These are phyloP conservation scores for Saccharum hybrid DNA, from an alignment of 202 grass and related monocot species.

Conservation along the genomic window DNA sequence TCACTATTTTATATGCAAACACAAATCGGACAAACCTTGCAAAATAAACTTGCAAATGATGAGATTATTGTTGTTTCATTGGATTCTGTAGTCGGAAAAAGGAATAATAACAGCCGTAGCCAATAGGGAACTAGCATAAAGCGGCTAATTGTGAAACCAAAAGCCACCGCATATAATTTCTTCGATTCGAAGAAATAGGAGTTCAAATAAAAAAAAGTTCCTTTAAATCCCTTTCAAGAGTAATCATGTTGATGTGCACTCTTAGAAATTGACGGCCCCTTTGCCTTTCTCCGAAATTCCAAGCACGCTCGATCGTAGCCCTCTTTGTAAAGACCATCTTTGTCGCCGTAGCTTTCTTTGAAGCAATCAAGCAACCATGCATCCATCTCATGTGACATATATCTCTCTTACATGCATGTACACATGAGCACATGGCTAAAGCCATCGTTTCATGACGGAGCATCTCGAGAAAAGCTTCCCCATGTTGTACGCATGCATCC, in stretches of 20 bases:
- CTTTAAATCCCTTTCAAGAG: neutral
- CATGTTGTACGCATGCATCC: slow-evolving; percentile 1
- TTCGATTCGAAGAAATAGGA: neutral
- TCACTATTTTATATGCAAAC: too few relatives aligned
- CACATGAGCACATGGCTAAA: slow-evolving; percentile 17
- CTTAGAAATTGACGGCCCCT: neutral
- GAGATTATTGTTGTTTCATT: too few relatives aligned
- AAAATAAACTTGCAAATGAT: too few relatives aligned
- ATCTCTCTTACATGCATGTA: neutral
- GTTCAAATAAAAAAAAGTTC: neutral
- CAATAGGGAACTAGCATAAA: too few relatives aligned
- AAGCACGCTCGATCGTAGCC: neutral
- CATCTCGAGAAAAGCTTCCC: slow-evolving; percentile 26
- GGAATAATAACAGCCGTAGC: too few relatives aligned
- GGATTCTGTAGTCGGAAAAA: too few relatives aligned
- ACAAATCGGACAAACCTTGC: too few relatives aligned
- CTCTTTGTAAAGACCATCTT: slow-evolving; percentile 12
- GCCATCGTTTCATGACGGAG: slow-evolving; percentile 13
- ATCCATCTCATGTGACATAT: neutral
- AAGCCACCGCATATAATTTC: neutral
- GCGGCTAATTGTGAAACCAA: neutral
- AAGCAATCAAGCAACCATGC: slow-evolving; percentile 24
- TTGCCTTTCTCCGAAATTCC: slow-evolving; percentile 30
- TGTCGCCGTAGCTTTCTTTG: slow-evolving; percentile 31
- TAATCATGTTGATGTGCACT: slow-evolving; percentile 8